Percentiles rank a stretch among this genome's conserved stretches.
phyloP scores from a whole-genome alignment of 176 grass and related monocot species.

The Hyparrhenia diplandra region DNA sequence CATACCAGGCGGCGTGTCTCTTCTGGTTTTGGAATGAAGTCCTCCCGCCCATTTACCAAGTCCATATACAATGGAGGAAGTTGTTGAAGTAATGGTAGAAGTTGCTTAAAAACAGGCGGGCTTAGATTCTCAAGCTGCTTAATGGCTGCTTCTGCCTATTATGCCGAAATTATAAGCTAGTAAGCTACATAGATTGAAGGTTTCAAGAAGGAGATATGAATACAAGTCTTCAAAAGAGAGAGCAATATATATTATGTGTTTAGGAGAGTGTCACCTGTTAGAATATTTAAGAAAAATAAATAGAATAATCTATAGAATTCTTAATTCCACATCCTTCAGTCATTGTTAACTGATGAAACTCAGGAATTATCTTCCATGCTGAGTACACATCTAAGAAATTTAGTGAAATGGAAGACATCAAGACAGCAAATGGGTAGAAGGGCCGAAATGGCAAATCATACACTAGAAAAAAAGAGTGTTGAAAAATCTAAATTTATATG shows the following conservation, averaged over 20 bases:
- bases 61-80: constrained; percentile 96
- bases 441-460: background rate
- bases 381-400: background rate
- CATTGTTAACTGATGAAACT: background rate
- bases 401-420: background rate
- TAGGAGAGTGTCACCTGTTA: background rate
- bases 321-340: background rate
- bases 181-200: background rate
- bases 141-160: constrained; percentile 90
- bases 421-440: background rate
- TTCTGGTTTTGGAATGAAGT: constrained; percentile 92
- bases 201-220: background rate
- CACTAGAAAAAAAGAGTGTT: background rate
- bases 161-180: constrained; percentile 22
- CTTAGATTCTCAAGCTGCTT: constrained; percentile 88
- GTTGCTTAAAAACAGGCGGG: constrained; percentile 87
- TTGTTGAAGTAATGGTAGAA: constrained; percentile 91
- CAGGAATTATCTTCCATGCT: background rate
- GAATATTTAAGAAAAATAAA: background rate
- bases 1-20: constrained; percentile 78
- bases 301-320: background rate
- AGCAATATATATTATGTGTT: background rate
- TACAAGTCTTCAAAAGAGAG: background rate
- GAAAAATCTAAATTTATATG: background rate
- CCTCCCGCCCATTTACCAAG: constrained; percentile 85